These are phyloP conservation scores for Colletotrichum orchidophilum DNA, from an alignment of 2,329 filamentous ascomycete genomes.

Conservation along the genomic window DNA sequence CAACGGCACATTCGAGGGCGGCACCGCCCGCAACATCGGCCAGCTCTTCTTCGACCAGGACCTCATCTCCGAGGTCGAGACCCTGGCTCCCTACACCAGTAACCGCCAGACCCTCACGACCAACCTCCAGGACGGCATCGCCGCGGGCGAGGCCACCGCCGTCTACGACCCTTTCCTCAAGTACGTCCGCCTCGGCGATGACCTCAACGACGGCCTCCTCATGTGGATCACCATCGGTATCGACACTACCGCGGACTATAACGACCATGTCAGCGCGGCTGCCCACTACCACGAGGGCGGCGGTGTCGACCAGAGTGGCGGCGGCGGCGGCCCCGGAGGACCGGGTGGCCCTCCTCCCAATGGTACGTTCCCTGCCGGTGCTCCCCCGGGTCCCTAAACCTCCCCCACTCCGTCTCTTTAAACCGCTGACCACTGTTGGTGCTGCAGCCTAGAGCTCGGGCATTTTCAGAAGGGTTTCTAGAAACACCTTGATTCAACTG, in stretches of 20 bases:
- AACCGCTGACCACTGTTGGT: background rate
- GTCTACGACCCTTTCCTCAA: slow-evolving; percentile 62
- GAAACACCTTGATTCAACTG: background rate
- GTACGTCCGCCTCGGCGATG: slow-evolving; percentile 66
- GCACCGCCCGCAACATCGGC: slow-evolving; percentile 44
- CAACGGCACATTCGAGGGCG: slow-evolving; percentile 45
- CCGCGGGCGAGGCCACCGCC: slow-evolving; percentile 55
- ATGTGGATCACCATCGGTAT: slow-evolving; percentile 65
- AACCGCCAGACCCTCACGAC: slow-evolving; percentile 57
- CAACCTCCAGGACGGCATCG: slow-evolving; percentile 58
- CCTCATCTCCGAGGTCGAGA: slow-evolving; percentile 51
- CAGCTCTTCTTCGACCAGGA: slow-evolving; percentile 32
- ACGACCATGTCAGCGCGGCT: slow-evolving; percentile 24
- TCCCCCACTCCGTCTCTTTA: background rate
- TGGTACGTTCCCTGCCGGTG: background rate
- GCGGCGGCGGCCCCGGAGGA: slow-evolving; percentile 13
- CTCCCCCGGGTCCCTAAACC: background rate
- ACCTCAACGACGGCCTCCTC: slow-evolving; percentile 60
- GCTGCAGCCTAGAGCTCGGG: background rate
- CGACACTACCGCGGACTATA: slow-evolving; percentile 42
- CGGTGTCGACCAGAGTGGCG: slow-evolving; percentile 23
- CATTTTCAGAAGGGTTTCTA: background rate
- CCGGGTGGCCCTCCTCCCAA: background rate
- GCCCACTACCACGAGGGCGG: slow-evolving; percentile 29
- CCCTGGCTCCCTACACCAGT: slow-evolving; percentile 54